Evolutionary conservation across 495 filamentous ascomycete species (phyloP).

Genomic region (Tuber microsphaerosporum): DNA sequence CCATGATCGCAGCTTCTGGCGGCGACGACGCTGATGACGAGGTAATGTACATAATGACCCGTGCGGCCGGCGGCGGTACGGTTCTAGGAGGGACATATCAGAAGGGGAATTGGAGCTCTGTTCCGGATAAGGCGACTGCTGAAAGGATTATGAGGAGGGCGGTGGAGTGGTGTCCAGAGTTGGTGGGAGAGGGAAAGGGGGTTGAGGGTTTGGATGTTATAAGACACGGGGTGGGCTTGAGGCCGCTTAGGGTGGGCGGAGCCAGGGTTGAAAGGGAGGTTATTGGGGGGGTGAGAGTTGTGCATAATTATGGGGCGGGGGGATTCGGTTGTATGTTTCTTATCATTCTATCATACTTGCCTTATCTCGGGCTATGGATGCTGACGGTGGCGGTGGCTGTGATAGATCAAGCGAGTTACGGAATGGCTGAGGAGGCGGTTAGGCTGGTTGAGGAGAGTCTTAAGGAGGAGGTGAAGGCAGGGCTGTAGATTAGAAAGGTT

Average conservation of each 20-base stretch:
- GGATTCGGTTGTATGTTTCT: slow-evolving; percentile 59
- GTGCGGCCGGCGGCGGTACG: slow-evolving; percentile 70
- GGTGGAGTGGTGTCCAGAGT: slow-evolving; percentile 61
- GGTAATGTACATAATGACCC: slow-evolving; percentile 79
- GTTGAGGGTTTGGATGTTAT: slow-evolving; percentile 75
- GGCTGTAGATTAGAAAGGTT: not conserved
- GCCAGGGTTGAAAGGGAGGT: slow-evolving; percentile 76
- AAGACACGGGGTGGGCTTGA: slow-evolving; percentile 78
- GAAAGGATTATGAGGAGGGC: slow-evolving; percentile 81
- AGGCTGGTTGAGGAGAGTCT: slow-evolving; percentile 58
- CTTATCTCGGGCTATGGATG: not conserved
- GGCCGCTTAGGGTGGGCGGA: slow-evolving; percentile 68
- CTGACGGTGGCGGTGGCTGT: slow-evolving; percentile 7
- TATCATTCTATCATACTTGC: not conserved
- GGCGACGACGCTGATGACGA: slow-evolving; percentile 77
- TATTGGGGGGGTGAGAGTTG: slow-evolving; percentile 60
- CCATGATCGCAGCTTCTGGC: slow-evolving; percentile 64
- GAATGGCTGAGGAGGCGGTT: slow-evolving; percentile 64
- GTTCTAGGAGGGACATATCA: slow-evolving; percentile 84
- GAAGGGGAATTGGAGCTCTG: slow-evolving; percentile 72
- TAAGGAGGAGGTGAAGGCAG: not conserved
- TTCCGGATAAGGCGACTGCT: slow-evolving; percentile 73
- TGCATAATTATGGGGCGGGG: slow-evolving; percentile 95
- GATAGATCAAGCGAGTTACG: slow-evolving; percentile 79
- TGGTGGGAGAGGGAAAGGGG: slow-evolving; percentile 66